These are phyloP conservation scores for Colletotrichum salicis DNA, from an alignment of 2,329 filamentous ascomycete species.

Conservation along the genomic window DNA sequence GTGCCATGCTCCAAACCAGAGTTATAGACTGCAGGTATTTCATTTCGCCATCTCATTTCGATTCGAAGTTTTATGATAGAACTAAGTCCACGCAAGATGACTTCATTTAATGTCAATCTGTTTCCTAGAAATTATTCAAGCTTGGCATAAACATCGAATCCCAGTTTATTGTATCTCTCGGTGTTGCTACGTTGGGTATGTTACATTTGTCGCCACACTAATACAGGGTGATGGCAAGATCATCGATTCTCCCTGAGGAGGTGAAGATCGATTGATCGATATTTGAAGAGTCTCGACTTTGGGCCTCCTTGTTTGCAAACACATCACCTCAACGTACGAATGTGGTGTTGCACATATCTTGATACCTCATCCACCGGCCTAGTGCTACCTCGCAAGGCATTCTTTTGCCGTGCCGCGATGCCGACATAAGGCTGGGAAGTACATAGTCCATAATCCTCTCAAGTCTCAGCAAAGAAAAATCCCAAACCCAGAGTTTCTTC, in stretches of 20 bases:
- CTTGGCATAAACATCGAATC: background rate
- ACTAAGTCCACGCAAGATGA: background rate
- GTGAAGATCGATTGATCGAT: background rate
- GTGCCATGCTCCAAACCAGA: background rate
- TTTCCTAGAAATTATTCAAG: background rate
- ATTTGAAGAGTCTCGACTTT: background rate
- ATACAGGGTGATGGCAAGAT: background rate
- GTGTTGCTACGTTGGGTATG: background rate
- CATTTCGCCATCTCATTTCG: too few relatives aligned
- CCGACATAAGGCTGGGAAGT: background rate
- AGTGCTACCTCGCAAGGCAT: background rate
- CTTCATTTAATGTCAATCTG: background rate
- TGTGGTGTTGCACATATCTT: background rate
- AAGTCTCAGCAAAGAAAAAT: constrained; percentile 1
- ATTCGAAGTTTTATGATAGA: background rate
- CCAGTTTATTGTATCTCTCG: background rate
- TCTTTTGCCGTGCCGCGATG: background rate
- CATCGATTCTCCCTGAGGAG: background rate
- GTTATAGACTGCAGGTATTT: background rate
- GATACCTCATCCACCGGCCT: background rate
- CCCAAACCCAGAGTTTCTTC: constrained; percentile 3
- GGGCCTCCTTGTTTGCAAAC: background rate
- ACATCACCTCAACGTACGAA: background rate
- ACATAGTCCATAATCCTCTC: background rate
- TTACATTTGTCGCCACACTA: background rate